Base-by-base conservation (phyloP, 257 asterid species). In the Solanum medicagineum region DNA sequence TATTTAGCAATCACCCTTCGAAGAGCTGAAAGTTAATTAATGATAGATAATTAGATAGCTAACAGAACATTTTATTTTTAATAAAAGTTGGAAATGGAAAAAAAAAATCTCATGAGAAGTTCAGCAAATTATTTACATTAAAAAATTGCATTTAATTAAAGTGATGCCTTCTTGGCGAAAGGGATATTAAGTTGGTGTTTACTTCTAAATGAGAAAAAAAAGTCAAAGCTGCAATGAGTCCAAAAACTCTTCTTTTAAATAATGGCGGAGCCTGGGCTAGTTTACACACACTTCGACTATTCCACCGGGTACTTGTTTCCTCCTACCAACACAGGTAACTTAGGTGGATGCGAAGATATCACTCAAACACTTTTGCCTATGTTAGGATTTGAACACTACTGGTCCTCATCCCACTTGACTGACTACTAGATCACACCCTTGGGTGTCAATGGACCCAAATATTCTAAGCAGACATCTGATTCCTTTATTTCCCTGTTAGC, bases 1-100 rank as follows among this genome's bases (percentile, higher is more conserved):
- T 93, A 93, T 86, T 90, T 94, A 26, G 93, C 91, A 81, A 96
- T 93, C 40, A 96, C 98, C 85, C 86, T 88, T 83, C 95, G 93
- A 77, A 96, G 87, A 91, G 96, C 99, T 96, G 97, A 91, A 93
- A 92, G 84, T 83, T 86, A 81, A 7, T 71, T 11, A 86, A 83
- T 45, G 57, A 69, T 60, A 81, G 85, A 53, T 90, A 86, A 88
- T 83, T 51, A 79, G 65, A 26, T 53, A 79, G 83, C 83, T 2
- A 16, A 26, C 63, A 53, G 16, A 51, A 79, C 32, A 73, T 9
- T 49, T 22, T 53, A 54, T 70, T 69, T 15, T 15, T 16, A 20
- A 19, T 17, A 4, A 70, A 19, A 70, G 16, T 70, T 19, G 32
- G 54, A 70, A 24, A 70, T 19, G 15, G 54, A 42, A 70, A 70